Base-by-base conservation (phyloP, 2,329 filamentous ascomycete species). In the Metarhizium humberi region DNA sequence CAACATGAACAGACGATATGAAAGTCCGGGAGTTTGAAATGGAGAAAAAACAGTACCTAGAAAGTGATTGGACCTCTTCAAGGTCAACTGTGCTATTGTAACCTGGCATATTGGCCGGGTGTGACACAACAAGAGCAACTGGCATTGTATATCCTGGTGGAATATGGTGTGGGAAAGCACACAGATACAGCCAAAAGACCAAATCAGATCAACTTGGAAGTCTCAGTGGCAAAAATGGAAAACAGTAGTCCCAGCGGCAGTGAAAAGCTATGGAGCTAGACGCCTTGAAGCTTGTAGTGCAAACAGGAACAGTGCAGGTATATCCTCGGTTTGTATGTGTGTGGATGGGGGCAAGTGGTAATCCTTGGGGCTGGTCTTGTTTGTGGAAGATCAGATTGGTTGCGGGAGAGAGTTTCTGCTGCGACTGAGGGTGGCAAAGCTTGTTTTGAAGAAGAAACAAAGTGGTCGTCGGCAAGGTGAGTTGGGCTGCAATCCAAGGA, bases 11-110 rank as follows among this genome's bases (percentile, higher is more conserved):
- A 25, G n/a, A 14, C 16, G 71, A 66, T 69, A 55, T 70, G 65
- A 73, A 63, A 67, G 66, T 70, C 73, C 75, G 71, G 71, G 73
- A 69, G 69, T 63, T 62, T 67, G 48, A 57, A 69, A 64, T 62
- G 69, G 73, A 75, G 69, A 69, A 74, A 76, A 76, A 76, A 75
- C 77, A 80, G 73, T 84, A 84, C 80, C 80, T 84, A 74, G 78
- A 75, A 67, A 81, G 76, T 66, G 78, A 79, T 67, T 80, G 75
- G 71, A 80, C 78, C 71, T 82, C 78, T 69, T 81, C 78, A 72
- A 81, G 75, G 67, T 81, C 78, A 71, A 76, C 67, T 64, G 75
- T 63, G 57, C 64, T 73, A 65, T 73, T 79, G 74, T 74, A 80
- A 71, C 74, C 74, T 67, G 78, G 73, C 78, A 82, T 81, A 64